Conservation (phyloP, 495 filamentous ascomycete species). For the Talaromyces thailandensis region DNA sequence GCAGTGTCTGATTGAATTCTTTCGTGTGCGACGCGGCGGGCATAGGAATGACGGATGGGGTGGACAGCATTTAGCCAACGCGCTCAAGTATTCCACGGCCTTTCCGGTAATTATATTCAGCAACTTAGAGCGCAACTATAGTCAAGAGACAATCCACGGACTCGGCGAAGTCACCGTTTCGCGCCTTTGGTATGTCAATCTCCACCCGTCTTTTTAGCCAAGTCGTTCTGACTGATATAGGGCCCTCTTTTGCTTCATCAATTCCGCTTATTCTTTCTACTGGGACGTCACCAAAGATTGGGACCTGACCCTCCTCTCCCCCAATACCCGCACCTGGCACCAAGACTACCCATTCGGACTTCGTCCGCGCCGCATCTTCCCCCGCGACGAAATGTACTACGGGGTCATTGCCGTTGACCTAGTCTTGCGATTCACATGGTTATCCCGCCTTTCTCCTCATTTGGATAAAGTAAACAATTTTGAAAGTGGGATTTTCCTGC, state of each 20-base stretch:
- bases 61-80: constrained; percentile 84
- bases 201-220: neutral
- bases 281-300: constrained; percentile 97
- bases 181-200: constrained; percentile 42
- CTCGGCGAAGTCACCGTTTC: constrained; percentile 49
- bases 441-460: constrained; percentile 69
- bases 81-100: constrained; percentile 80
- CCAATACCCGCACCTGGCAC: constrained; percentile 35
- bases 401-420: constrained; percentile 70
- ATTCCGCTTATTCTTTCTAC: constrained; percentile 90
- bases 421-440: constrained; percentile 80
- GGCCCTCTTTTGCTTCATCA: constrained; percentile 58
- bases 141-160: constrained; percentile 40
- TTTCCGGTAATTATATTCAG: constrained; percentile 84
- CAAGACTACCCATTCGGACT: constrained; percentile 68
- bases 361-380: constrained; percentile 62
- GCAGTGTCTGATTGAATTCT: constrained; percentile 85
- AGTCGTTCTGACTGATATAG: constrained; percentile 16
- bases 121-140: constrained; percentile 62
- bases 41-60: constrained; percentile 51
- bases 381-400: constrained; percentile 67
- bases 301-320: constrained; percentile 78
- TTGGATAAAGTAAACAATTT: constrained; percentile 74
- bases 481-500: constrained; percentile 78
- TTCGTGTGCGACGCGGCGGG: constrained; percentile 52